phyloP scores from a whole-genome alignment of 2,329 filamentous ascomycete species.

The Parafenestella ontariensis region DNA sequence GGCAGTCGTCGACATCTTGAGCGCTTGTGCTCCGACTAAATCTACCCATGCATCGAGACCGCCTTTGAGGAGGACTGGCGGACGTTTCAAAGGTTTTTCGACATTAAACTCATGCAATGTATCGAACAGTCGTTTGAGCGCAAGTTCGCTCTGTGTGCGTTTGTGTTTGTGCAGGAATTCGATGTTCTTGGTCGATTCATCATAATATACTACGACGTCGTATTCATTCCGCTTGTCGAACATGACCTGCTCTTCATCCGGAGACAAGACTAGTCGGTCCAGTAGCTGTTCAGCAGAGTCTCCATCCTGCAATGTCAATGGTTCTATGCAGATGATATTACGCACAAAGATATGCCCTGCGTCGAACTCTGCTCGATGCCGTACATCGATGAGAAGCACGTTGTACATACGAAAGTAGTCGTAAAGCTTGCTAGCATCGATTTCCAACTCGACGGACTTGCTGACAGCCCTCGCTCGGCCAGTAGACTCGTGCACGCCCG shows the following conservation, averaged over 20 bases:
- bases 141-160: slow-evolving; percentile 49
- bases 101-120: slow-evolving; percentile 86
- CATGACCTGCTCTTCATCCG: slow-evolving; percentile 74
- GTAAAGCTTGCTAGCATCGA: slow-evolving; percentile 74
- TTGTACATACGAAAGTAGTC: slow-evolving; percentile 71
- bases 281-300: slow-evolving; percentile 69
- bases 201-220: slow-evolving; percentile 90
- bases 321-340: slow-evolving; percentile 88
- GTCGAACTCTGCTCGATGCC: slow-evolving; percentile 80
- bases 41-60: slow-evolving; percentile 88
- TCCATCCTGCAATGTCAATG: slow-evolving; percentile 73
- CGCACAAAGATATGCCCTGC: slow-evolving; percentile 86
- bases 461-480: slow-evolving; percentile 53
- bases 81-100: slow-evolving; percentile 73
- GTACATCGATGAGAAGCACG: slow-evolving; percentile 85
- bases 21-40: slow-evolving; percentile 74
- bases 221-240: slow-evolving; percentile 78
- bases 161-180: slow-evolving; percentile 62
- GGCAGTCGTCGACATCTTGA: slow-evolving; percentile 64
- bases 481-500: slow-evolving; percentile 18
- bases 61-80: slow-evolving; percentile 79
- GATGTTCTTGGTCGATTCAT: slow-evolving; percentile 69
- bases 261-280: slow-evolving; percentile 74
- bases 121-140: slow-evolving; percentile 76
- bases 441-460: slow-evolving; percentile 64